These are phyloP conservation scores for Annulohypoxylon bovei DNA, from an alignment of 495 filamentous ascomycete species.

Conservation along the genomic window DNA sequence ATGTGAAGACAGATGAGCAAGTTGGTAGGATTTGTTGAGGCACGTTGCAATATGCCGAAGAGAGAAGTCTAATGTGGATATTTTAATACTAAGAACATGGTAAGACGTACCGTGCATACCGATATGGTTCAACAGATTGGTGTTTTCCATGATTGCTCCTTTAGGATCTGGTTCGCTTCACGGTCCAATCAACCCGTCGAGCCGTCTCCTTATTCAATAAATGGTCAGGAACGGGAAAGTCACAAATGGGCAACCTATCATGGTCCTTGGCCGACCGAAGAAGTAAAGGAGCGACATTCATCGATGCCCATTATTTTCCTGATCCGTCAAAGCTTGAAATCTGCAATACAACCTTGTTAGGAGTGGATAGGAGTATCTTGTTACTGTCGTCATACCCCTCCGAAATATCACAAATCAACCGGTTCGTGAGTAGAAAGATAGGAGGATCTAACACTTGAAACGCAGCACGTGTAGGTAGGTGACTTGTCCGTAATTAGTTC, in stretches of 20 bases:
- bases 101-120: background rate
- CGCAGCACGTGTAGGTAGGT: conserved; percentile 8
- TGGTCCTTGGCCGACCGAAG: conserved; percentile 25
- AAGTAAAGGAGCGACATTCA: background rate
- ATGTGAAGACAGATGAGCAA: background rate
- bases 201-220: conserved; percentile 21
- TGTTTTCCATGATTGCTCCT: conserved; percentile 26
- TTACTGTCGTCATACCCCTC: conserved; percentile 37
- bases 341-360: conserved; percentile 34
- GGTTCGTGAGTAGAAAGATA: background rate
- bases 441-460: conserved; percentile 25
- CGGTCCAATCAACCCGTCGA: conserved; percentile 24
- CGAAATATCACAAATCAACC: conserved; percentile 15
- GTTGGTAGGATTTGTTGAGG: conserved; percentile 1
- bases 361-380: conserved; percentile 16
- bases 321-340: conserved; percentile 30
- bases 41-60: background rate
- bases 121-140: conserved; percentile 17
- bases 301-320: conserved; percentile 18
- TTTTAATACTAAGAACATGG: background rate
- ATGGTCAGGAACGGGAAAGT: conserved; percentile 21
- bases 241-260: conserved; percentile 21
- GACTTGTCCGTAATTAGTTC: conserved; percentile 1
- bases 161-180: conserved; percentile 35
- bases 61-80: background rate